A percentile compares a stretch with the other conserved stretches of the same genome.
Conservation (phyloP, 441 rosid species). For the Biscutella laevigata region DNA sequence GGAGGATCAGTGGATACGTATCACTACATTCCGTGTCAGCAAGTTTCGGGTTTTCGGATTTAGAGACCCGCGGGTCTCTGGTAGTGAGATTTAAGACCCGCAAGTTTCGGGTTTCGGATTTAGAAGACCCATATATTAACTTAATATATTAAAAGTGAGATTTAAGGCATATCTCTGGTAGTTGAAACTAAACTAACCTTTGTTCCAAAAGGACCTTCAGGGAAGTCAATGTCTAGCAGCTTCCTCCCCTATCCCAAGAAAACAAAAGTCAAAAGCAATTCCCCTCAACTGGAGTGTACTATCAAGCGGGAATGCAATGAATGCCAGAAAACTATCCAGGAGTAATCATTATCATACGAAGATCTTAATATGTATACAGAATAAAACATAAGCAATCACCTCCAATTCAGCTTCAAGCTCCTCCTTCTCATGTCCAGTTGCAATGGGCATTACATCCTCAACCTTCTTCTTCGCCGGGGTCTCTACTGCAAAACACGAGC, state of each 20-base stretch:
- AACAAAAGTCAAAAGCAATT: neutral
- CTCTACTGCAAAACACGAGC: constrained; percentile 23
- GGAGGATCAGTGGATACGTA: too few species aligned
- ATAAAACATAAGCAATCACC: constrained; percentile 32
- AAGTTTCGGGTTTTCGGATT: too few species aligned
- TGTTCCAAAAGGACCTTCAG: constrained; percentile 77
- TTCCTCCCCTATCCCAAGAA: constrained; percentile 45
- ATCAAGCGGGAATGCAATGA: neutral
- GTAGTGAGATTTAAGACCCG: too few species aligned
- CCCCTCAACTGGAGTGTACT: neutral
- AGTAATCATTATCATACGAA: neutral
- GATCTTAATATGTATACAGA: neutral
- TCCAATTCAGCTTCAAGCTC: constrained; percentile 72
- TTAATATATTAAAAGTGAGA: neutral
- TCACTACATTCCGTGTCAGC: too few species aligned
- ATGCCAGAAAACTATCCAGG: neutral
- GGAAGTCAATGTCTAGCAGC: constrained; percentile 52
- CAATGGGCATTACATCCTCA: constrained; percentile 83
- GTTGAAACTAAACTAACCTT: constrained; percentile 32
- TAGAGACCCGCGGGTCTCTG: too few species aligned
- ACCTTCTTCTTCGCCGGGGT: constrained; percentile 50
- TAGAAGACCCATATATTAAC: too few species aligned
- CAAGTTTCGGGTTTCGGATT: too few species aligned
- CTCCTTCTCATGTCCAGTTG: constrained; percentile 91
- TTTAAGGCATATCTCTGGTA: neutral